Evolutionary conservation across 208 protist species (phyloP).

Genomic region (Trypanosoma avium): DNA sequence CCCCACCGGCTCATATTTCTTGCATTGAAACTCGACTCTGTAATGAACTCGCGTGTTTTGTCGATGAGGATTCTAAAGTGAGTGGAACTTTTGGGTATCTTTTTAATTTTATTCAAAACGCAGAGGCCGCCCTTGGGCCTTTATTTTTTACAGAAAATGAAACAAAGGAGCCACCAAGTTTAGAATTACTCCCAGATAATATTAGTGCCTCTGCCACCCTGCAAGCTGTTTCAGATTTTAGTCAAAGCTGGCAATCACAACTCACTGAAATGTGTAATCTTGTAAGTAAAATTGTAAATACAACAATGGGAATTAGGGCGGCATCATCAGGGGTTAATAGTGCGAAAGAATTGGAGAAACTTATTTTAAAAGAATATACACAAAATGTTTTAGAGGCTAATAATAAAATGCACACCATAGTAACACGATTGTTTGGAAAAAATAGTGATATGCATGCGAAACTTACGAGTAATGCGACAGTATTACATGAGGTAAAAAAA

Average conservation of each 20-base stretch:
- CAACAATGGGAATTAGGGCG: slow-evolving; percentile 20
- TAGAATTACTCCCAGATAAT: slow-evolving; percentile 17
- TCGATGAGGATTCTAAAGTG: slow-evolving; percentile 35
- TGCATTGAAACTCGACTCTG: slow-evolving; percentile 40
- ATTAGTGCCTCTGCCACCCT: slow-evolving; percentile 31
- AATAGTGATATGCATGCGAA: slow-evolving; percentile 55
- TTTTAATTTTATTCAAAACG: slow-evolving; percentile 32
- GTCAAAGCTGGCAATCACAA: slow-evolving; percentile 33
- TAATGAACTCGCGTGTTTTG: slow-evolving; percentile 32
- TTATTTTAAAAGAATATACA: slow-evolving; percentile 29
- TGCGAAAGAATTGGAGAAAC: slow-evolving; percentile 30
- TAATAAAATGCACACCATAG: slow-evolving; percentile 35
- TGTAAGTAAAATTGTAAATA: slow-evolving; percentile 20
- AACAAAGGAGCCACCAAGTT: background rate
- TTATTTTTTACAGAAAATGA: slow-evolving; percentile 38
- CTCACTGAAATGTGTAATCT: slow-evolving; percentile 15
- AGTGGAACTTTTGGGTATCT: slow-evolving; percentile 27
- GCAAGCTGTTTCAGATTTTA: slow-evolving; percentile 35
- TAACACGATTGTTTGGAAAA: slow-evolving; percentile 34
- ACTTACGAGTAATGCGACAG: slow-evolving; percentile 49
- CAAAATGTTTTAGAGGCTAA: slow-evolving; percentile 47
- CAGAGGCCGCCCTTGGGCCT: slow-evolving; percentile 33
- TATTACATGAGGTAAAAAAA: slow-evolving; percentile 49
- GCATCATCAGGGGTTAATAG: slow-evolving; percentile 4
- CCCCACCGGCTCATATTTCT: slow-evolving; percentile 20